These are phyloP conservation scores for Russula abietina DNA, from an alignment of 768 basidiomycete species.

Conservation along the genomic window DNA sequence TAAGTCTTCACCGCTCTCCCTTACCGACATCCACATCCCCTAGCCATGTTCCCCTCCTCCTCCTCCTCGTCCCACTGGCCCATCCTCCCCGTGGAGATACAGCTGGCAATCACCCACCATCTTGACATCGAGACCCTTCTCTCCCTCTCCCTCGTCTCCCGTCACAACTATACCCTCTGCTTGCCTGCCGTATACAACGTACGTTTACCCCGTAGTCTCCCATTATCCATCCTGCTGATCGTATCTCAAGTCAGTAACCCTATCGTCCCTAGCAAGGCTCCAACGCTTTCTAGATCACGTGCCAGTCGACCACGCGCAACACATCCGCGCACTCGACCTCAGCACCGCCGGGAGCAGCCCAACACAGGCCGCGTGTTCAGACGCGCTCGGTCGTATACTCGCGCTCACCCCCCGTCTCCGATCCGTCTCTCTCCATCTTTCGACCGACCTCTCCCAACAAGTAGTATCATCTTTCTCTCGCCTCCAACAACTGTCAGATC, in stretches of 20 bases:
- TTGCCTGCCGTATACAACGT: conserved; percentile 20
- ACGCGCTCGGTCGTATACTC: conserved; percentile 15
- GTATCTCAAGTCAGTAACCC: conserved; percentile 17
- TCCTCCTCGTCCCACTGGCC: conserved; percentile 6
- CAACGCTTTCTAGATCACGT: conserved; percentile 23
- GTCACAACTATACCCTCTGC: conserved; percentile 11
- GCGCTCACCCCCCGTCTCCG: conserved; percentile 14
- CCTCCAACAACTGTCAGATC: conserved; percentile 14
- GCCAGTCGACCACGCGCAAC: conserved; percentile 14
- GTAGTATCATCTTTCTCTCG: conserved; percentile 14
- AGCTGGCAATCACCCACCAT: conserved; percentile 19
- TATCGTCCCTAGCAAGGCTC: conserved; percentile 14
- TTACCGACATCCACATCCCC: background rate
- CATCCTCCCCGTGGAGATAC: conserved; percentile 23
- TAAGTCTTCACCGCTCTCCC: background rate
- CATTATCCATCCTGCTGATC: background rate
- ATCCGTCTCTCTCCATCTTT: conserved; percentile 20
- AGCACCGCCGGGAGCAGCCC: conserved; percentile 5
- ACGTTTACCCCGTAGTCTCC: background rate
- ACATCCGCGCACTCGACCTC: conserved; percentile 21
- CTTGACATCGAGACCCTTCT: conserved; percentile 20
- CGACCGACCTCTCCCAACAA: conserved; percentile 17
- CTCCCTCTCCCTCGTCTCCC: conserved; percentile 17
- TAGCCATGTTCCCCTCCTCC: background rate
- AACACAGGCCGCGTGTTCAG: conserved; percentile 10